Conservation (phyloP, 331 rosid species). For the Quercus lobata region DNA sequence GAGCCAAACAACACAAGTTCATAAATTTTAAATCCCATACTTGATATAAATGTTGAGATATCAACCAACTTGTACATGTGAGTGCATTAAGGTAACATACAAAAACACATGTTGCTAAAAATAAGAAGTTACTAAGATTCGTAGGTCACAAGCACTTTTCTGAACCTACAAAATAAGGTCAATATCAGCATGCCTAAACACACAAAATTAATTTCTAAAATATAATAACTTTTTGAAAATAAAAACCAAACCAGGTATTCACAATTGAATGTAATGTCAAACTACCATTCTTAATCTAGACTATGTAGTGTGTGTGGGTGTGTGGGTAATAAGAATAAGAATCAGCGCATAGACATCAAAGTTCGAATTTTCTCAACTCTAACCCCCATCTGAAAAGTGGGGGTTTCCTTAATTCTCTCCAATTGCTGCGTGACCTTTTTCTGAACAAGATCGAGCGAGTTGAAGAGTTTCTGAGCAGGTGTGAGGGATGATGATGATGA, state of each 20-base stretch:
- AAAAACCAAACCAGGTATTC: constrained; percentile 2
- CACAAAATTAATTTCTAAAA: background rate
- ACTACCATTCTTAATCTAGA: background rate
- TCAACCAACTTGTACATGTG: background rate
- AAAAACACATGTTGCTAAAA: background rate
- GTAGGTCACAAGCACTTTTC: constrained; percentile 74
- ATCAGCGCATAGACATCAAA: too few relatives aligned
- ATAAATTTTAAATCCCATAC: too few relatives aligned
- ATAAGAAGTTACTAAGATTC: background rate
- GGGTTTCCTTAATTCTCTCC: too few relatives aligned
- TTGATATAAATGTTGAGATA: background rate
- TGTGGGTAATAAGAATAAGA: too few relatives aligned
- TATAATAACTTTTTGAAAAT: background rate
- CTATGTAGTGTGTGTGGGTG: too few relatives aligned
- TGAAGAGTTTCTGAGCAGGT: too few relatives aligned
- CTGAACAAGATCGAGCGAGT: too few relatives aligned
- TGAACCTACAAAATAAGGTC: constrained; percentile 49
- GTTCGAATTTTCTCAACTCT: too few relatives aligned
- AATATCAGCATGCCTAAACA: constrained; percentile 4
- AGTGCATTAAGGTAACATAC: background rate
- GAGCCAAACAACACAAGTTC: background rate
- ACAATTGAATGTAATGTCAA: background rate
- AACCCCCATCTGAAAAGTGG: too few relatives aligned
- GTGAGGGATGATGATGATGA: too few relatives aligned
- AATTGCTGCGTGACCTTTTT: too few relatives aligned